A percentile compares a stretch with the other conserved stretches of the same genome.
Conservation (phyloP, 179 eudicot species). For the Vitellaria paradoxa region DNA sequence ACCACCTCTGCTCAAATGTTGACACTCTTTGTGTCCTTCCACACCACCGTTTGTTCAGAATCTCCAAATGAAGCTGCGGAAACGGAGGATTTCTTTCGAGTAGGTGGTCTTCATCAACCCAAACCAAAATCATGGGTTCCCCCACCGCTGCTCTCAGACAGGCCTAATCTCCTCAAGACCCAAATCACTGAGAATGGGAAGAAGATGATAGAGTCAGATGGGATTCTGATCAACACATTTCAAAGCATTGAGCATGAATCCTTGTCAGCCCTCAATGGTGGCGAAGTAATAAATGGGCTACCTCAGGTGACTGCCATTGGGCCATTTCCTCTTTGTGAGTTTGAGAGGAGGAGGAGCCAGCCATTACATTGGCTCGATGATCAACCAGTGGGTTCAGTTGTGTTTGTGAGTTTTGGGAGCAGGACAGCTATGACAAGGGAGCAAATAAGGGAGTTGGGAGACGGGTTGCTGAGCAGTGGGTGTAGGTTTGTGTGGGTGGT, state of each 20-base stretch:
- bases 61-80: neutral
- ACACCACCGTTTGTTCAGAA: slow-evolving; percentile 30
- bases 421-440: slow-evolving; percentile 40
- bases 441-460: slow-evolving; percentile 40
- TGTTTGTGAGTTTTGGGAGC: slow-evolving; percentile 53
- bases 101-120: neutral
- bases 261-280: slow-evolving; percentile 31
- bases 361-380: slow-evolving; percentile 42
- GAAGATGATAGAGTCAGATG: slow-evolving; percentile 20
- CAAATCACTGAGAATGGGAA: slow-evolving; percentile 9
- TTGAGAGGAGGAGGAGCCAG: slow-evolving; percentile 16
- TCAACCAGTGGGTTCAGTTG: slow-evolving; percentile 41
- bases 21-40: slow-evolving; percentile 25
- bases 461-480: slow-evolving; percentile 37
- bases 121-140: slow-evolving; percentile 34
- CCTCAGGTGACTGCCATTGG: slow-evolving; percentile 32
- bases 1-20: slow-evolving; percentile 40
- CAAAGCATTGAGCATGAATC: slow-evolving; percentile 38
- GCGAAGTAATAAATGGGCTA: slow-evolving; percentile 14
- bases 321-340: slow-evolving; percentile 23
- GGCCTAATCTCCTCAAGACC: neutral
- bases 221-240: slow-evolving; percentile 40
- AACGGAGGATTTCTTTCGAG: neutral
- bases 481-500: slow-evolving; percentile 52
- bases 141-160: slow-evolving; percentile 24